Evolutionary conservation across 2,329 filamentous ascomycete genomes (phyloP), one percentile per base, ranked within the genome.

Genomic region (Phoma sp.): DNA sequence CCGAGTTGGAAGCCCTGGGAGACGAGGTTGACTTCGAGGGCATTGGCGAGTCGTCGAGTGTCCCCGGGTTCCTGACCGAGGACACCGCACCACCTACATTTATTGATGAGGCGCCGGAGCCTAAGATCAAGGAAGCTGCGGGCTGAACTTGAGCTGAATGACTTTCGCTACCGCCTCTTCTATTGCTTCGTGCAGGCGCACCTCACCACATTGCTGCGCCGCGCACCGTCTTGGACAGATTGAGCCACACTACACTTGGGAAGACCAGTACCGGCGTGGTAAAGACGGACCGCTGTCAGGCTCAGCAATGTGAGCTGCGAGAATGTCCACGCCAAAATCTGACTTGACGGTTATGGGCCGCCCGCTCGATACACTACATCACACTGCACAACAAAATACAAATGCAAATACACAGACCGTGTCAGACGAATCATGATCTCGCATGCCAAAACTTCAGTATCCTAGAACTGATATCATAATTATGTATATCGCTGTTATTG

Each of bases 1-100:
- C 95, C 4, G 95, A 99, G 81, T 78, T 99, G 46, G 95, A 99
- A 80, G 93, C 95, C 6, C 77, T 99, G 32, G 93, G 93, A 1
- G 89, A 96, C 67, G 95, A 99, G 78, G 89, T 91, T n/a, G 90
- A 97, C 78, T 82, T 96, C 65, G 93, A 96, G 71, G 84, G 84
- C 45, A 79, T 89, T 61, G 84, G 82, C 9, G 73, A 77, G 29
- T 80, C 81, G 27, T 86, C 84, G 42, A 81, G 81, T 32, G 75
- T 96, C 64, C 95, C 95, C 0, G 88, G 88, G 45, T 99, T 96
- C 76, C 81, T 99, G 82, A 85, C 91, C 71, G 95, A 98, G 66
- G 92, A 96, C 76, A 86, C 91, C 13, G 83, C 86, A 52, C 91
- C 91, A 33, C 86, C 86, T 18, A 87, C 92, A 47, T 98, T 99